Evolutionary conservation across 768 basidiomycete species (phyloP).

Genomic region (Suillus clintonianus): DNA sequence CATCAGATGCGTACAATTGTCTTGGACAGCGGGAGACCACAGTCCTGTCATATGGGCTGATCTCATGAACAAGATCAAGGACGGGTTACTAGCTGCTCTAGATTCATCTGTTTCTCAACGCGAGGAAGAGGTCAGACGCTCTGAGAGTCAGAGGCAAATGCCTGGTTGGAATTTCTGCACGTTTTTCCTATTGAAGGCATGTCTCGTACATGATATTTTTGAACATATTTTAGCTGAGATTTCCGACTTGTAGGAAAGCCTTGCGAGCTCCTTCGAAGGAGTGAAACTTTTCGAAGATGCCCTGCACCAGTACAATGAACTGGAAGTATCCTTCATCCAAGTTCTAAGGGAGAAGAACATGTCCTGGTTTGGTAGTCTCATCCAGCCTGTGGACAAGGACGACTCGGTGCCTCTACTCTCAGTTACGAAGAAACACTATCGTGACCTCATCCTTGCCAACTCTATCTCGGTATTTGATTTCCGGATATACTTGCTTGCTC

Average conservation of each 20-base stretch:
- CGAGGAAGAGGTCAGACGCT: constrained; percentile 89
- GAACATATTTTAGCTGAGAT: constrained; percentile 1
- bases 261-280: constrained; percentile 90
- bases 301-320: constrained; percentile 83
- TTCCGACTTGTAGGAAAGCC: constrained; percentile 70
- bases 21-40: constrained; percentile 70
- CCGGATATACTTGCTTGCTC: constrained; percentile 83
- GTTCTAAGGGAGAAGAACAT: constrained; percentile 78
- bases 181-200: constrained; percentile 93
- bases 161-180: constrained; percentile 99
- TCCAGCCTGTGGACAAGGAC: constrained; percentile 67
- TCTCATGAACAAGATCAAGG: constrained; percentile 85
- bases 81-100: constrained; percentile 82
- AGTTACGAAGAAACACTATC: constrained; percentile 78
- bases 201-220: constrained; percentile 14
- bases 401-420: constrained; percentile 84
- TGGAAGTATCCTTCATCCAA: constrained; percentile 81
- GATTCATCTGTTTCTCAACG: constrained; percentile 74
- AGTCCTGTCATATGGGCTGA: constrained; percentile 88
- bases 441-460: constrained; percentile 86
- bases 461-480: constrained; percentile 94
- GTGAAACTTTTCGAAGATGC: constrained; percentile 91
- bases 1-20: constrained; percentile 78
- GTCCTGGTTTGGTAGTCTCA: constrained; percentile 90
- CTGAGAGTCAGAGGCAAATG: constrained; percentile 87